Conservation (phyloP, 2,329 filamentous ascomycete genomes). For the Fusarium equiseti region DNA sequence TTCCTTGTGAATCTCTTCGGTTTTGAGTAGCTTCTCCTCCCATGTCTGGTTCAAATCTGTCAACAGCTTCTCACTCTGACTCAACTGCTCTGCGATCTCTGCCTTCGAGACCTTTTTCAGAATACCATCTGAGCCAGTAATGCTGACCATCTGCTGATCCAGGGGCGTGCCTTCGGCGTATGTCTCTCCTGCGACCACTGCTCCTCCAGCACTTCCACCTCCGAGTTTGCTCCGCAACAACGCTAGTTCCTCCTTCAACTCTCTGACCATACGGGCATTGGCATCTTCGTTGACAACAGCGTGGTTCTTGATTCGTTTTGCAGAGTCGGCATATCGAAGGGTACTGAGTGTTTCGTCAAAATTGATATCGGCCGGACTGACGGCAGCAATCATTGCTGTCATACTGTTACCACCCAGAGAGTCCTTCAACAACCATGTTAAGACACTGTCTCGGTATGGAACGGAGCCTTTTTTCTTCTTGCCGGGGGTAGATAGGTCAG, state of each 20-base stretch:
- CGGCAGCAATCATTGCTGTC: constrained; percentile 99
- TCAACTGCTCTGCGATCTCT: constrained; percentile 96
- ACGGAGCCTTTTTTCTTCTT: constrained; percentile 82
- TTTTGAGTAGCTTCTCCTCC: constrained; percentile 96
- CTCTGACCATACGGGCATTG: constrained; percentile 98
- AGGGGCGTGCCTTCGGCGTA: constrained; percentile 93
- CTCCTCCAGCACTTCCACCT: constrained; percentile 56
- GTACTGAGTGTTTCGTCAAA: constrained; percentile 98
- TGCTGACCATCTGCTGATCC: constrained; percentile 96
- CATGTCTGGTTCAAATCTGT: constrained; percentile 97
- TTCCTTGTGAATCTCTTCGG: constrained; percentile 97
- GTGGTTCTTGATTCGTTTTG: constrained; percentile 99
- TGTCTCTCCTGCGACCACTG: constrained; percentile 76
- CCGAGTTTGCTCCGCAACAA: constrained; percentile 88
- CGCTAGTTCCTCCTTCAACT: constrained; percentile 93
- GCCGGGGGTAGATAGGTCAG: constrained; percentile 87
- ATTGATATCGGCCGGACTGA: constrained; percentile 98
- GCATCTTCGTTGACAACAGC: constrained; percentile 99
- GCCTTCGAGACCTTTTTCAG: constrained; percentile 98
- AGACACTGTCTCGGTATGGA: constrained; percentile 94
- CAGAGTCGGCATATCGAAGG: constrained; percentile 94
- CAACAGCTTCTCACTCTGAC: constrained; percentile 95
- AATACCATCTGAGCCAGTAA: constrained; percentile 84
- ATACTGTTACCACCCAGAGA: constrained; percentile 98
- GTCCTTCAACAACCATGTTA: constrained; percentile 98